phyloP scores from a whole-genome alignment of 176 grass and related monocot genomes.

The Carex parvula region DNA sequence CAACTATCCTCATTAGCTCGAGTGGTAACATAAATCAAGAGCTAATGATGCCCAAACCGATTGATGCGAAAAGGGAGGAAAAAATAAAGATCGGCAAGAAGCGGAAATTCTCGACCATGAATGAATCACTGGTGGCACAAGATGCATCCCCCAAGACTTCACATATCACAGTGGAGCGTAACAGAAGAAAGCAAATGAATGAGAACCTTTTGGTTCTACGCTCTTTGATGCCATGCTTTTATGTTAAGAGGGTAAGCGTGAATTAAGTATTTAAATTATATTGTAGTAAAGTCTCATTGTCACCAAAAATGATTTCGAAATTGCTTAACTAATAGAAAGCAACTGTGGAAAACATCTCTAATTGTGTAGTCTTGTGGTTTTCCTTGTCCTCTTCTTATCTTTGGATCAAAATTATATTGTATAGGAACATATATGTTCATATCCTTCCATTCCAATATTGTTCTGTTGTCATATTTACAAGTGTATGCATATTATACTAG shows the following conservation, averaged over 20 bases:
- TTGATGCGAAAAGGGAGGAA: neutral
- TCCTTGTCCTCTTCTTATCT: neutral
- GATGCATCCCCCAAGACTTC: constrained; percentile 27
- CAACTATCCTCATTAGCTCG: neutral
- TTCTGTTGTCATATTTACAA: neutral
- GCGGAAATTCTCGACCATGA: constrained; percentile 28
- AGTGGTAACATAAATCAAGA: neutral
- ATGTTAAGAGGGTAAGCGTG: constrained; percentile 64
- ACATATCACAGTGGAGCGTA: constrained; percentile 79
- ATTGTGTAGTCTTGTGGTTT: neutral
- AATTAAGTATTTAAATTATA: neutral
- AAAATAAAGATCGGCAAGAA: neutral
- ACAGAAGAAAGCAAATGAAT: constrained; percentile 85
- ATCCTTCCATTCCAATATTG: neutral
- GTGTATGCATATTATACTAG: constrained; percentile 23
- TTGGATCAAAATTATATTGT: neutral
- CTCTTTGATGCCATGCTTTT: constrained; percentile 76
- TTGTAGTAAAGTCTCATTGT: neutral
- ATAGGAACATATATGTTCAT: neutral
- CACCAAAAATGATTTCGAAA: neutral
- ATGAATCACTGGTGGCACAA: neutral
- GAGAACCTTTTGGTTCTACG: constrained; percentile 58
- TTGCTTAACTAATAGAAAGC: neutral
- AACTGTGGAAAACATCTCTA: neutral
- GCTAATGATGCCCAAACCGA: neutral